Percentiles rank a stretch among this genome's conserved stretches.
These are phyloP conservation scores for Brassica juncea DNA, from an alignment of 345 rosid genomes.

Conservation along the genomic window DNA sequence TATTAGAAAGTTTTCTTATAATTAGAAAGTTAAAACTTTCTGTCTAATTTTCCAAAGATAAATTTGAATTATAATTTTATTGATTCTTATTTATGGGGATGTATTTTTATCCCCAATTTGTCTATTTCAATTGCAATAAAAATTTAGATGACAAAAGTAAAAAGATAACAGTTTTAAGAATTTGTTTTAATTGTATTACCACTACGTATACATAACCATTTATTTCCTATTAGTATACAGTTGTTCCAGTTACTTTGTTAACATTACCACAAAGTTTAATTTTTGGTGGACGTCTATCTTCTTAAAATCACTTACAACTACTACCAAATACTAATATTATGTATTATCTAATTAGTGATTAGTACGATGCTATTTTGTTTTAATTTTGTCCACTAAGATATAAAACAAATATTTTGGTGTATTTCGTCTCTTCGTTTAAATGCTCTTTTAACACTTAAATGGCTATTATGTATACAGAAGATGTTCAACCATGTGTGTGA, in stretches of 20 bases:
- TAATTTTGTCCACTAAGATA: neutral
- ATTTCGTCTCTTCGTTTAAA: neutral
- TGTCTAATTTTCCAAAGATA: neutral
- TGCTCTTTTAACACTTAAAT: neutral
- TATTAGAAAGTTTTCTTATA: neutral
- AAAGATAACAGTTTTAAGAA: neutral
- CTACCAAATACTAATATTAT: too few species aligned
- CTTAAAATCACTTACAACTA: too few species aligned
- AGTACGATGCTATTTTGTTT: neutral
- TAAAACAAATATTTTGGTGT: neutral
- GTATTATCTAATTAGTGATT: neutral
- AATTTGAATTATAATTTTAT: neutral
- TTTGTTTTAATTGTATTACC: neutral
- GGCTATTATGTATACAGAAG: neutral
- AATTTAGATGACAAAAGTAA: neutral
- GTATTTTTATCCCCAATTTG: neutral
- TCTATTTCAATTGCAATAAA: neutral
- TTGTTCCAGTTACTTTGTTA: too few species aligned
- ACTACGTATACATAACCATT: neutral
- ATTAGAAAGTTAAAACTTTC: neutral
- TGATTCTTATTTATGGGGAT: neutral
- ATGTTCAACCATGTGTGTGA: neutral
- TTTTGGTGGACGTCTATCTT: too few species aligned
- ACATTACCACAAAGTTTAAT: too few species aligned
- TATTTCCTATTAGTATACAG: neutral